Percentiles rank a stretch among this genome's conserved stretches.
Evolutionary conservation across 73 alveolate genomes (phyloP).

Genomic region (Uronychia setigera): DNA sequence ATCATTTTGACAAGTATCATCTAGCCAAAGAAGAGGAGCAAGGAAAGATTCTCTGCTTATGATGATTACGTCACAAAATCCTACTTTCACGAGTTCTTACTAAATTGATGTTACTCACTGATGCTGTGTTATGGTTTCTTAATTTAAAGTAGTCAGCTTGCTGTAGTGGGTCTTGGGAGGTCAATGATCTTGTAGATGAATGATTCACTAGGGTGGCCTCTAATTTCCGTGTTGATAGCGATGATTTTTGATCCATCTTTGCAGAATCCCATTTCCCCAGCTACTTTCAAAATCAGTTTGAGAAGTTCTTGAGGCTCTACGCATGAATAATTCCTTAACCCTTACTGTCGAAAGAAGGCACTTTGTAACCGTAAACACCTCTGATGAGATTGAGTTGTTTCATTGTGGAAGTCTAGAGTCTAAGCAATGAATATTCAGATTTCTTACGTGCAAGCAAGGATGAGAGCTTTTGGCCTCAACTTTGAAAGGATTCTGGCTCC

Average conservation of each 20-base stretch:
- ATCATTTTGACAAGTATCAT: no score
- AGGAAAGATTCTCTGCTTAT: no score
- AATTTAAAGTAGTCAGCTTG: no score
- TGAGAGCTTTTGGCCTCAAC: conserved; percentile 33
- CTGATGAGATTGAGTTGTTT: conserved; percentile 33
- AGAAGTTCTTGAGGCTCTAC: not conserved
- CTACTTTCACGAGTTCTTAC: no score
- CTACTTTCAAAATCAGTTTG: not conserved
- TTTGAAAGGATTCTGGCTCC: conserved; percentile 59
- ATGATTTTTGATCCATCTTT: not conserved
- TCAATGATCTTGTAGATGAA: not conserved
- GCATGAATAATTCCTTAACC: not conserved
- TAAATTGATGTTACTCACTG: no score
- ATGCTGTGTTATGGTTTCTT: no score
- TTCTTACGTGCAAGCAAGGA: conserved; percentile 48
- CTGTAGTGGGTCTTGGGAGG: not conserved
- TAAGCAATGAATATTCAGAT: not conserved
- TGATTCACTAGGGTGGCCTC: not conserved
- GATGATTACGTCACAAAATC: no score
- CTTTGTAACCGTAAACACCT: conserved; percentile 63
- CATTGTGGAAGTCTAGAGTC: not conserved
- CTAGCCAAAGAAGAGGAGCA: no score
- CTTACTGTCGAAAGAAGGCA: conserved; percentile 61
- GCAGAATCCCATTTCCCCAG: not conserved
- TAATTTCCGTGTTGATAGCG: not conserved